phyloP scores from a whole-genome alignment of 352 stramenopile genomes.

The Pythium biforme region DNA sequence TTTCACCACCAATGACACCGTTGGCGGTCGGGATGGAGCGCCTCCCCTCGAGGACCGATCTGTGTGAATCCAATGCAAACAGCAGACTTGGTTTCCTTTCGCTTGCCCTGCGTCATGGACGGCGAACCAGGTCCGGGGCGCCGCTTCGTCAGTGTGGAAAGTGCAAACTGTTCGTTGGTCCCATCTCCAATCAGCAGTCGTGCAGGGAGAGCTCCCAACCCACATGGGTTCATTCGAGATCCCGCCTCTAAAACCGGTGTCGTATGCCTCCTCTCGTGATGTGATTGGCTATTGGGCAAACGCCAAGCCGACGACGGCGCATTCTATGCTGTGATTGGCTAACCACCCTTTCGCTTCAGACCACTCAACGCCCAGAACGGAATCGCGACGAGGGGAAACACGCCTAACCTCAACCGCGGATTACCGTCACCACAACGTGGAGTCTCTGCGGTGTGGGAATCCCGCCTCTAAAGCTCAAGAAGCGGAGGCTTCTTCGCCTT shows the following conservation, averaged over 20 bases:
- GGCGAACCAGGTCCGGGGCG: not conserved
- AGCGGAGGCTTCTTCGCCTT: not conserved
- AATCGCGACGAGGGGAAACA: not conserved
- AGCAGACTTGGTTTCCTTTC: too few species aligned
- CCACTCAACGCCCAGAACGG: slow-evolving; percentile 18
- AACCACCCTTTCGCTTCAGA: not conserved
- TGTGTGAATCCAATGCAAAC: too few species aligned
- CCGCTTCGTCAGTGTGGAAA: not conserved
- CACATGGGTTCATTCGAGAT: not conserved
- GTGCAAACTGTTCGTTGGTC: not conserved
- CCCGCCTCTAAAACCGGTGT: not conserved
- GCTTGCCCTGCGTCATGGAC: too few species aligned
- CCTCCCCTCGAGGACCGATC: too few species aligned
- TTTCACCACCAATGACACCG: too few species aligned
- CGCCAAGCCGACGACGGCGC: slow-evolving; percentile 7
- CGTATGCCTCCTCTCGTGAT: not conserved
- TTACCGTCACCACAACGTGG: not conserved
- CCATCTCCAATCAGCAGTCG: slow-evolving; percentile 9
- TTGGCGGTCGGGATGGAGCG: too few species aligned
- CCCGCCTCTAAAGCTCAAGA: slow-evolving; percentile 9
- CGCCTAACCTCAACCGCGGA: slow-evolving; percentile 8
- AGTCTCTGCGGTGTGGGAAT: not conserved
- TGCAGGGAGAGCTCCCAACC: not conserved
- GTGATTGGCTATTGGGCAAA: slow-evolving; percentile 1
- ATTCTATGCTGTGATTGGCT: not conserved